Percentiles rank a stretch among this genome's conserved stretches.
Evolutionary conservation across 2,329 filamentous ascomycete species (phyloP).

Genomic region (Ceratocystis cacaofunesta): DNA sequence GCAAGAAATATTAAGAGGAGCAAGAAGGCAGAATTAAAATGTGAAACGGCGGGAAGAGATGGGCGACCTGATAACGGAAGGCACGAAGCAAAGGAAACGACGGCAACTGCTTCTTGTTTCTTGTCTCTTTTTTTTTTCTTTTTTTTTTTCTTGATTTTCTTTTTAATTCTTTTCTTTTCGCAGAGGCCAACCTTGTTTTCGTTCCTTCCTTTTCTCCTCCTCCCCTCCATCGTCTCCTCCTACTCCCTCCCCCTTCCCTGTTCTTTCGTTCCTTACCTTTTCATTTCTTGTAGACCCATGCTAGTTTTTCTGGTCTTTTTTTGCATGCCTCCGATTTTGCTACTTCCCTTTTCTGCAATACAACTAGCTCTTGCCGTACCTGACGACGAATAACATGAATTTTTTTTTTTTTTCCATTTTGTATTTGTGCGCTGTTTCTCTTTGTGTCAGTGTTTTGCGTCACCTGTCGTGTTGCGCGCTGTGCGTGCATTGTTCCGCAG

Average conservation of each 20-base stretch:
- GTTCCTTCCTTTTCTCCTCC: background rate
- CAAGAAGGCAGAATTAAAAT: conserved; percentile 8
- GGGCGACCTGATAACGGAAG: conserved; percentile 11
- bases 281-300: background rate
- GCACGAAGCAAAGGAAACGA: conserved; percentile 4
- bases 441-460: background rate
- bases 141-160: background rate
- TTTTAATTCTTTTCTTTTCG: background rate
- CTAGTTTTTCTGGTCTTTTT: background rate
- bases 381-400: background rate
- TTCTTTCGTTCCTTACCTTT: background rate
- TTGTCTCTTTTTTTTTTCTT: background rate
- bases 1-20: conserved; percentile 2
- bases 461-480: background rate
- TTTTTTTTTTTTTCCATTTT: background rate
- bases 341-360: no score
- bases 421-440: background rate
- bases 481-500: background rate
- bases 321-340: background rate
- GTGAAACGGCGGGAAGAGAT: conserved; percentile 6
- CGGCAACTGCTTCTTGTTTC: conserved; percentile 4
- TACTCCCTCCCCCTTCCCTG: background rate
- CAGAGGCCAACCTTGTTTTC: background rate
- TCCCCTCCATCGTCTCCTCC: background rate
- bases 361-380: no score